Conservation (phyloP, 495 filamentous ascomycete genomes). For the Lasiosphaeriaceae sp. region DNA sequence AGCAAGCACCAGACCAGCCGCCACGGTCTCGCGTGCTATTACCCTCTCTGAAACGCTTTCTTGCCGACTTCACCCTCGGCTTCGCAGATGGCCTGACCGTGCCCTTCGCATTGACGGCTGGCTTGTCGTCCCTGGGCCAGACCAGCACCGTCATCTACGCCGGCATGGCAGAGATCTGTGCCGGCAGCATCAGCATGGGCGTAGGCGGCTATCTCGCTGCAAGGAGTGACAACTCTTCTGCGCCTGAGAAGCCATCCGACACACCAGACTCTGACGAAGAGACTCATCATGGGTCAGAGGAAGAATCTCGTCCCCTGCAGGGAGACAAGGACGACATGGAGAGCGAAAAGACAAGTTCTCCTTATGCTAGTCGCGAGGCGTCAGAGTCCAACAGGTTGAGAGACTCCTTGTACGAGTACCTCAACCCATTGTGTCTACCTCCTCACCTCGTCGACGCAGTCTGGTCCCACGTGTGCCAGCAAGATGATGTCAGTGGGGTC, state of each 20-base stretch:
- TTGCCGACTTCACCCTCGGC: constrained; percentile 46
- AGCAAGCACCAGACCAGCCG: not conserved
- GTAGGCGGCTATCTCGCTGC: constrained; percentile 68
- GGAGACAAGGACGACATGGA: too few relatives aligned
- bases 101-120: constrained; percentile 62
- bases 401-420: too few relatives aligned
- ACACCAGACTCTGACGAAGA: not conserved
- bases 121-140: constrained; percentile 57
- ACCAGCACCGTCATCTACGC: constrained; percentile 65
- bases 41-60: constrained; percentile 27
- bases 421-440: too few relatives aligned
- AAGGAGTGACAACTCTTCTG: constrained; percentile 54
- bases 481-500: not conserved
- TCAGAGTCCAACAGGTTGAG: too few relatives aligned
- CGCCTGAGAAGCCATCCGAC: not conserved
- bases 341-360: too few relatives aligned
- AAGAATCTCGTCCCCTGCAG: not conserved
- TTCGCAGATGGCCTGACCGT: constrained; percentile 63
- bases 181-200: constrained; percentile 67
- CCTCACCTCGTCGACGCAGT: too few relatives aligned
- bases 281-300: not conserved
- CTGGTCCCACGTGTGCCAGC: not conserved
- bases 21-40: not conserved
- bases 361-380: too few relatives aligned
- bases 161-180: constrained; percentile 65